phyloP scores from a whole-genome alignment of 257 asterid species.

The Mitragyna speciosa region DNA sequence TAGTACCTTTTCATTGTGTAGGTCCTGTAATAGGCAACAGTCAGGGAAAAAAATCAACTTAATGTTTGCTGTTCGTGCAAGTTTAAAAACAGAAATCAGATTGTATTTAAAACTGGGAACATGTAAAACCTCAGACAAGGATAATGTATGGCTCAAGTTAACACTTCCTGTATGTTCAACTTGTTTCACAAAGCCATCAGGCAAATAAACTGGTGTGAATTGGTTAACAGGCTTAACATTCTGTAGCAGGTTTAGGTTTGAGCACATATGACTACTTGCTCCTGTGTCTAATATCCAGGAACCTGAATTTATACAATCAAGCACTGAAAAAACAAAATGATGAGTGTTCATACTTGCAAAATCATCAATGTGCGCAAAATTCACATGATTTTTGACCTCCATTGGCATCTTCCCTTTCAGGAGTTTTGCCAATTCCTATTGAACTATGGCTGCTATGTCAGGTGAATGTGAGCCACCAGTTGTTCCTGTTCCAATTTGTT shows the following conservation, averaged over 20 bases:
- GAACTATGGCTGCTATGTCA: neutral
- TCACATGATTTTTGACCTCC: too few species aligned
- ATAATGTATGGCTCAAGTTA: neutral
- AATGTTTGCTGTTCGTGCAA: neutral
- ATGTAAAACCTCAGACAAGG: neutral
- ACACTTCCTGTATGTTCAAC: neutral
- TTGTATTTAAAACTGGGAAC: neutral
- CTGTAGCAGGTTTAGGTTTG: too few species aligned
- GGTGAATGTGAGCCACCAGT: neutral
- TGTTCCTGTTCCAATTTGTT: neutral
- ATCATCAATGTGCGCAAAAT: too few species aligned
- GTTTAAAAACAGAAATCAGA: neutral
- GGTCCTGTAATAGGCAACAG: neutral
- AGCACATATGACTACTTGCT: too few species aligned
- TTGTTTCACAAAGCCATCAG: neutral
- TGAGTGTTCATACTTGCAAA: too few species aligned
- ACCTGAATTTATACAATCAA: too few species aligned
- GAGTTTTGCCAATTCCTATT: too few species aligned
- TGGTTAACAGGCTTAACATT: too few species aligned
- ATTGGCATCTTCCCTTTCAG: too few species aligned
- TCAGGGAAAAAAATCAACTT: neutral
- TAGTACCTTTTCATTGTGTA: too few species aligned
- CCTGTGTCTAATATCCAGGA: too few species aligned
- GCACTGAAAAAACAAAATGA: too few species aligned
- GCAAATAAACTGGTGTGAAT: neutral